These are phyloP conservation scores for Avena eriantha DNA, from an alignment of 176 grass and related monocot genomes.

Conservation along the genomic window DNA sequence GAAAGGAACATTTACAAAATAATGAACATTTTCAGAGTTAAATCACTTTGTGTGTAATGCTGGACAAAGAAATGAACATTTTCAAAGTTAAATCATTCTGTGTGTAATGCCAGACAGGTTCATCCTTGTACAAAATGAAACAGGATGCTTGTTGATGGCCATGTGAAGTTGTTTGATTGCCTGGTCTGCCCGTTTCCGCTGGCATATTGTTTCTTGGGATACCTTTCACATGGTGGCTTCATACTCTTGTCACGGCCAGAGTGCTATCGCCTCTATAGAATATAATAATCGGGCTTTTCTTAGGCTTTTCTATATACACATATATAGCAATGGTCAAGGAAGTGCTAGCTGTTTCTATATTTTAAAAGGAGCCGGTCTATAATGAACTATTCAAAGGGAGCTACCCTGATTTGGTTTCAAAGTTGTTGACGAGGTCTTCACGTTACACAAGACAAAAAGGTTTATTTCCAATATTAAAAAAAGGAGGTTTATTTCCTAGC, in stretches of 20 bases:
- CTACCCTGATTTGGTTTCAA: neutral
- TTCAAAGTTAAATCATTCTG: too few relatives aligned
- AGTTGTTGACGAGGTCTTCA: neutral
- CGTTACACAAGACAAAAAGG: neutral
- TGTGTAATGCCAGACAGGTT: too few relatives aligned
- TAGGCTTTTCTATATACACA: neutral
- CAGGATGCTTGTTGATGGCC: neutral
- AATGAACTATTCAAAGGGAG: neutral
- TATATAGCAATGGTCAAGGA: neutral
- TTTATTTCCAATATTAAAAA: neutral
- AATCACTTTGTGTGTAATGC: too few relatives aligned
- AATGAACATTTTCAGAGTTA: too few relatives aligned
- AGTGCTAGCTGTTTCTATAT: neutral
- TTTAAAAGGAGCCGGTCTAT: neutral
- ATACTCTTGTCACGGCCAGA: neutral
- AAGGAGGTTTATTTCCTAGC: neutral
- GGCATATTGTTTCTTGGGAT: neutral
- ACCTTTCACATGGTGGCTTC: slow-evolving; percentile 2
- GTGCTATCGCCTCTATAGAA: neutral
- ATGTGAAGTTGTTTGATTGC: neutral
- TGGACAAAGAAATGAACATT: too few relatives aligned
- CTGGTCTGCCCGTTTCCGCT: neutral
- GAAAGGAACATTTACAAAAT: too few relatives aligned
- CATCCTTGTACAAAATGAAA: neutral
- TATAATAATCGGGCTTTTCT: neutral